Evolutionary conservation across 2,329 filamentous ascomycete genomes (phyloP).

Genomic region (Apiospora arundinis): DNA sequence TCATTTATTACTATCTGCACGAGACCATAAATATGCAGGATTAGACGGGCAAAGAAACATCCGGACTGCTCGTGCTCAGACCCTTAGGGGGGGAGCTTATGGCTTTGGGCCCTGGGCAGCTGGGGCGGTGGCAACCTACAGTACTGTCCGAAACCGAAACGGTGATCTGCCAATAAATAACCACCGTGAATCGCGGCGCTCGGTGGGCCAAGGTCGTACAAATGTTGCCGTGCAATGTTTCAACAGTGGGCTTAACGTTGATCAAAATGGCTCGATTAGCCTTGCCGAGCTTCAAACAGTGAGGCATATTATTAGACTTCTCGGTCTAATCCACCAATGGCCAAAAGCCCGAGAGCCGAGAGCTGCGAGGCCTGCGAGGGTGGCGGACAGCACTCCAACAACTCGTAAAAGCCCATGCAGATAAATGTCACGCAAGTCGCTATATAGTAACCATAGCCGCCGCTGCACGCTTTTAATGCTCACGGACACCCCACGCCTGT

Average conservation of each 20-base stretch:
- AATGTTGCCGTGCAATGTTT: not conserved
- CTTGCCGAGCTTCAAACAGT: not conserved
- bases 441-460: slow-evolving; percentile 7
- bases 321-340: not conserved
- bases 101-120: too few relatives aligned
- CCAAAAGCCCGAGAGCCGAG: slow-evolving; percentile 6
- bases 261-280: slow-evolving; percentile 7
- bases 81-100: not conserved
- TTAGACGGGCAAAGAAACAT: slow-evolving; percentile 1
- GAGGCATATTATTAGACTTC: slow-evolving; percentile 13
- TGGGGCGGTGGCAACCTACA: not conserved
- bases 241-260: slow-evolving; percentile 3
- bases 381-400: not conserved
- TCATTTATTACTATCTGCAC: not conserved
- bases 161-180: slow-evolving; percentile 6
- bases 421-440: not conserved
- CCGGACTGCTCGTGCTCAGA: not conserved
- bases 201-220: slow-evolving; percentile 7
- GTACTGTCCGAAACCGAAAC: slow-evolving; percentile 4
- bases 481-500: not conserved
- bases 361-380: not conserved
- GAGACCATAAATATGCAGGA: not conserved
- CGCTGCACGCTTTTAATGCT: not conserved
- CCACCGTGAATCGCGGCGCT: not conserved
- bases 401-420: not conserved